Base-by-base conservation (phyloP, 805 yeast genomes). In the Metschnikowia peoriensis region DNA sequence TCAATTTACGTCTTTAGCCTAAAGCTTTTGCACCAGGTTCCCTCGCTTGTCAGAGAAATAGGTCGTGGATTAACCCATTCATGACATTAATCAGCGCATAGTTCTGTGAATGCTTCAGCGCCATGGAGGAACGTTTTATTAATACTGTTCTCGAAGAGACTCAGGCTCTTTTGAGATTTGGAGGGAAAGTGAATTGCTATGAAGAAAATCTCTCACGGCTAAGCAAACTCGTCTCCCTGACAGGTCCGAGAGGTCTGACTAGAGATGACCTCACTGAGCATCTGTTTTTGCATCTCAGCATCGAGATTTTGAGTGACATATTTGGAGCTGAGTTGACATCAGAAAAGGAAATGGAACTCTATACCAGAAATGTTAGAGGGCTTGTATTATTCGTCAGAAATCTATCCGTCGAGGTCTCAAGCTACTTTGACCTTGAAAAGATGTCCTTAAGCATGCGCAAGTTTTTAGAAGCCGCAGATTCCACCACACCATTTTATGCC, bases 381-480 rank as follows among this genome's bases (percentile, higher is more conserved):
- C 57, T 75, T 0, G 50, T 81, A 1, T 55, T 83, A n/a, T 50
- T 82, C n/a, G 65, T 75, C 29, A 66, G 87, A 53, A 82, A 81
- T 57, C 56, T 80, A 27, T 70, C 76, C 1, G 72, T 70, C 5
- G 55, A 56, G 15, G 28, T 58, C 1, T 56, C 64, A n/a, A 55
- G 28, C 42, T 46, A 17, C 11, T 40, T 50, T 8, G 55, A 52
- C 11, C 27, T 50, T 5, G 46, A 50, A 29, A 41, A 49, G 10
- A 46, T 58, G 4, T 28, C 54, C 29, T 41, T 47, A 28, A 49
- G 53, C 32, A 49, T 56, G 41, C 44, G 46, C 35, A 53, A 51
- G 29, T 48, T 58, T 44, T 29, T 29, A 4, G 28, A 49, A 11
- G 38, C 38, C 14, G 50, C 50, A 10, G 38, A 17, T 14, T 28